Base-by-base conservation (phyloP, 768 basidiomycete species). In the Lactarius akahatsu region DNA sequence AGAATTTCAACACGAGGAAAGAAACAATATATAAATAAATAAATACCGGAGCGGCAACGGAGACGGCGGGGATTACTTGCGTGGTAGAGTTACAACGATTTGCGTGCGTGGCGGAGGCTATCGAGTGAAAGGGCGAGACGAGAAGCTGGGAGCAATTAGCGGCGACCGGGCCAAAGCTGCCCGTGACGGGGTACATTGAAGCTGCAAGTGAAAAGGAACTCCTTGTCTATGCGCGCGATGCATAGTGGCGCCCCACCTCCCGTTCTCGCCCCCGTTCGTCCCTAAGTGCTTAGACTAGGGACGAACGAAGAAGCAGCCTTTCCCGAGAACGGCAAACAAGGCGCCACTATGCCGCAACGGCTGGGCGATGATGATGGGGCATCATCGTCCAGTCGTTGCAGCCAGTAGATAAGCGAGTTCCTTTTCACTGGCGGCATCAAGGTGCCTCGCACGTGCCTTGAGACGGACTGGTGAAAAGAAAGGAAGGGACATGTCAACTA, bases 401-500 rank as follows among this genome's bases (percentile, higher is more conserved):
- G 80, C 78, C 40, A 96, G 80, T 64, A 96, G 83, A 56, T 80
- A 75, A 3, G 88, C 91, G 69, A 98, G 81, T 69, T 96, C 96
- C 73, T 86, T 90, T 78, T 97, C 93, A 74, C 86, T 87, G 10
- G 91, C 91, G 41, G 92, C 92, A 59, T 90, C 84, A 40, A 98
- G 81, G 68, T 94, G 90, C 71, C 92, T 83, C 15, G 93, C 88
- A 20, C 93, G 87, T 18, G 96, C 92, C 75, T 96, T 96, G 68
- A 98, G 80, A 18, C 96, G 91, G 70, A 98, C 92, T 94, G 70
- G 8, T 40, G 45, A 63, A 56, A 36, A 28, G 11, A 8, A 41
- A 18, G 4, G 38, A 40, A 1, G 30, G 1, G 32, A 34, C n/a
- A 57, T 1, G 56, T 34, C 18, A 36, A 34, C 15, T 1, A 30